Base-by-base conservation (phyloP, 495 filamentous ascomycete species). In the Elasticomyces elasticus region DNA sequence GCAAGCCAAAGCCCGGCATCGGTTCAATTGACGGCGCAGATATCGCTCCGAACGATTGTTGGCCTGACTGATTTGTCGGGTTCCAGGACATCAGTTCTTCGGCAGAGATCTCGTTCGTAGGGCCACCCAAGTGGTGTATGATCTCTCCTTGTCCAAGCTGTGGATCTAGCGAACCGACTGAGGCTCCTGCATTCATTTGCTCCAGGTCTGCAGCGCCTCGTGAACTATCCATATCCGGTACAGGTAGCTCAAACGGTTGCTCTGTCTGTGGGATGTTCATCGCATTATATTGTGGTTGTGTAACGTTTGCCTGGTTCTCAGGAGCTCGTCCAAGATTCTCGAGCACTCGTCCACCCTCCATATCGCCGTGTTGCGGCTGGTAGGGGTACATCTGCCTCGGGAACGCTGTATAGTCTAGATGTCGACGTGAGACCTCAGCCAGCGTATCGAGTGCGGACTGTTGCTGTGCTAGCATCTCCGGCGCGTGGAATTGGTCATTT, bases 391-490 rank as follows among this genome's bases (percentile, higher is more conserved):
- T 4, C 19, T 10, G 9, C 9, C 43, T 5, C 4, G 23, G 43
- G 17, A 47, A 27, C 43, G 23, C 11, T 5, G 56, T 44, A 59
- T 65, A 62, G 42, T 69, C 63, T n/a, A 69, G 57, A 20, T 69
- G 69, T 62, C 84, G 85, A 46, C 85, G 73, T 37, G 87, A 89
- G 2, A 86, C 88, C 66, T 94, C 88, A 38, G 87, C 88, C 26
- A 94, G 71, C 7, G 87, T 83, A 56, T 87, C 83, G 23, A 94
- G 72, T 0, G 85, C 84, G 52, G 85, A 83, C 77, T 78, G 54
- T 76, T 80, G 37, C 22, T 23, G 40, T 43, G 20, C 40, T n/a
- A 43, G 20, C 13, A 43, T n/a, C 6, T 43, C 40, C 40, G 40
- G 40, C 12, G 40, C 10, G n/a, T 43, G 12, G 40, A 22, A 43